A percentile compares a stretch with the other conserved stretches of the same genome.
These are phyloP conservation scores for Nemania sp. DNA, from an alignment of 2,329 filamentous ascomycete genomes.

Conservation along the genomic window DNA sequence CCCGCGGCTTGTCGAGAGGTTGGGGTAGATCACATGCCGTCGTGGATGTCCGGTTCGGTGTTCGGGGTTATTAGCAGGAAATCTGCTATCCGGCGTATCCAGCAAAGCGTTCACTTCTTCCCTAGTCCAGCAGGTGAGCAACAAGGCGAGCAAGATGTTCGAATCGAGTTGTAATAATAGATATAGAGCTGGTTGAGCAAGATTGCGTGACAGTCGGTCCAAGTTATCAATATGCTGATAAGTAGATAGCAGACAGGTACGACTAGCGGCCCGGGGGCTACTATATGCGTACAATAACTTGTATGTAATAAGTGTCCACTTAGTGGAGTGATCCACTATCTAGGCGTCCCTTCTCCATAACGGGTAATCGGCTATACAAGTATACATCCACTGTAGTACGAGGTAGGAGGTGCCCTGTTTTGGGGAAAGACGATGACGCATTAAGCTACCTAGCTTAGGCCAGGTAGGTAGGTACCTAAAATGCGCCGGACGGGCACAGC, in stretches of 20 bases:
- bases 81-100: not conserved
- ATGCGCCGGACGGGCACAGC: not conserved
- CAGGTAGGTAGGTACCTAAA: not conserved
- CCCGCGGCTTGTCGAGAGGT: constrained; percentile 26
- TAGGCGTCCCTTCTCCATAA: not conserved
- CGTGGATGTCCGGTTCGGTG: constrained; percentile 2
- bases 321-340: no score
- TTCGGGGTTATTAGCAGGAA: not conserved
- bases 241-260: no score
- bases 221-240: not conserved
- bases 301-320: no score
- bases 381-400: no score
- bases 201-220: no score
- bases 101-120: not conserved
- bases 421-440: constrained; percentile 31
- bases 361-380: no score
- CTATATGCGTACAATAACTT: no score
- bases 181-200: not conserved
- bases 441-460: not conserved
- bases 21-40: constrained; percentile 26
- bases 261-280: no score
- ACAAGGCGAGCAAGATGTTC: not conserved
- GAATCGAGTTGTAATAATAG: not conserved
- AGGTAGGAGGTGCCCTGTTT: constrained; percentile 6
- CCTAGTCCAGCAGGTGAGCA: not conserved